These are phyloP conservation scores for Ogataea neopini DNA, from an alignment of 805 yeast species.

Conservation along the genomic window DNA sequence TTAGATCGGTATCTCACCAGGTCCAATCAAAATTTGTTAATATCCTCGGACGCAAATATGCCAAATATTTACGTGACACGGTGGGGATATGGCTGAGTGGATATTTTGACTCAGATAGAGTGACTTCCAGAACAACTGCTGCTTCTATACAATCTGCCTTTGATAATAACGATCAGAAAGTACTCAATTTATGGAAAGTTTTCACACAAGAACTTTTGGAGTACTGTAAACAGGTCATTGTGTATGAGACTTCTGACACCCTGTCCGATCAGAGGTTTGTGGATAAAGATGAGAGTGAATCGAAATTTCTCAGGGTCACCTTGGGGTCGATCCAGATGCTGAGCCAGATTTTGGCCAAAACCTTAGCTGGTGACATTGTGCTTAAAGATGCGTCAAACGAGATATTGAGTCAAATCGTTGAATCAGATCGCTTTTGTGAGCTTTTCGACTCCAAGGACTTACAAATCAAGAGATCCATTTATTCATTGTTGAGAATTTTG, in stretches of 20 bases:
- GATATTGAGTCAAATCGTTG: constrained; percentile 38
- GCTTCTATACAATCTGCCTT: constrained; percentile 55
- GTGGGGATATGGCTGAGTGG: constrained; percentile 78
- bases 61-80: constrained; percentile 68
- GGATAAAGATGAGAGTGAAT: constrained; percentile 61
- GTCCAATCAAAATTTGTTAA: constrained; percentile 58
- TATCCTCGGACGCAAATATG: constrained; percentile 52
- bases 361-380: constrained; percentile 7
- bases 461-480: constrained; percentile 42
- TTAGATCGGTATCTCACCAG: constrained; percentile 63
- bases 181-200: constrained; percentile 58
- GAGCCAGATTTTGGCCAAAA: constrained; percentile 24
- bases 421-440: constrained; percentile 47
- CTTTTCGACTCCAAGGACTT: constrained; percentile 40
- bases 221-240: constrained; percentile 51
- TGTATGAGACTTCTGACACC: constrained; percentile 59
- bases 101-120: constrained; percentile 64
- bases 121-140: constrained; percentile 53
- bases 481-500: constrained; percentile 39
- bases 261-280: constrained; percentile 75
- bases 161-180: constrained; percentile 51
- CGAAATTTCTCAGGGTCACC: constrained; percentile 62
- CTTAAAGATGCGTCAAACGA: constrained; percentile 24
- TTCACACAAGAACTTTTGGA: constrained; percentile 58
- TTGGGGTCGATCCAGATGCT: constrained; percentile 52